These are phyloP conservation scores for Trichomonascus vanleenenianus DNA, from an alignment of 805 yeast species.

Conservation along the genomic window DNA sequence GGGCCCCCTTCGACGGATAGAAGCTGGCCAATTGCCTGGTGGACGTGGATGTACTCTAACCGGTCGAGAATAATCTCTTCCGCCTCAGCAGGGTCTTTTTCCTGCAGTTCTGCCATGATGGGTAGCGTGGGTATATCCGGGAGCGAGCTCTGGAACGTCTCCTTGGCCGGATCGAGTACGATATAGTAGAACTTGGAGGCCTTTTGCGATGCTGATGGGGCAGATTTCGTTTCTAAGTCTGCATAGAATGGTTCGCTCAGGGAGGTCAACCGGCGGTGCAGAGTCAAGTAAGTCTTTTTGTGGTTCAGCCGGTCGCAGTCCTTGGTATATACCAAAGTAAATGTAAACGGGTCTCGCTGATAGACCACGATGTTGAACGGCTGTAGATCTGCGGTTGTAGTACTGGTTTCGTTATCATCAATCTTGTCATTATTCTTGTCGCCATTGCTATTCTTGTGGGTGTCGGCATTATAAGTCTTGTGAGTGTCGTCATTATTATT, in stretches of 20 bases:
- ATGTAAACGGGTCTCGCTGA: conserved; percentile 19
- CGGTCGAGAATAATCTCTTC: conserved; percentile 10
- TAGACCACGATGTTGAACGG: conserved; percentile 16
- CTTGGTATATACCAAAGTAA: conserved; percentile 14
- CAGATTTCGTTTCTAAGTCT: conserved; percentile 10
- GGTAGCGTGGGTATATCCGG: conserved; percentile 17
- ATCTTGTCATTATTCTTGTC: neutral
- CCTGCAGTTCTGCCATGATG: conserved; percentile 8
- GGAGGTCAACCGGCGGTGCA: conserved; percentile 22
- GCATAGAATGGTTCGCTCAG: conserved; percentile 19
- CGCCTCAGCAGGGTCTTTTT: conserved; percentile 7
- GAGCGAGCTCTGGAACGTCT: conserved; percentile 17
- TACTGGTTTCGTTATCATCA: neutral
- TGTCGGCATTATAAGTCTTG: neutral
- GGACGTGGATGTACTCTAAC: conserved; percentile 16
- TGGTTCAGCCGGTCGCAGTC: neutral
- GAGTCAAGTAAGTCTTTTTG: conserved; percentile 9
- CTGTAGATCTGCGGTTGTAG: neutral
- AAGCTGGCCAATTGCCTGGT: conserved; percentile 12
- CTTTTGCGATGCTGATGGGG: conserved; percentile 1
- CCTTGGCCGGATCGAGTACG: conserved; percentile 9
- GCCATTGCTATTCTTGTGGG: neutral
- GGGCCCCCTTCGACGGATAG: neutral
- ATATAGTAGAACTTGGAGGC: conserved; percentile 17
- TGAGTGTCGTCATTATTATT: neutral